Base-by-base conservation (phyloP, 129 eudicot genomes). In the Heracleum sosnowskyi region DNA sequence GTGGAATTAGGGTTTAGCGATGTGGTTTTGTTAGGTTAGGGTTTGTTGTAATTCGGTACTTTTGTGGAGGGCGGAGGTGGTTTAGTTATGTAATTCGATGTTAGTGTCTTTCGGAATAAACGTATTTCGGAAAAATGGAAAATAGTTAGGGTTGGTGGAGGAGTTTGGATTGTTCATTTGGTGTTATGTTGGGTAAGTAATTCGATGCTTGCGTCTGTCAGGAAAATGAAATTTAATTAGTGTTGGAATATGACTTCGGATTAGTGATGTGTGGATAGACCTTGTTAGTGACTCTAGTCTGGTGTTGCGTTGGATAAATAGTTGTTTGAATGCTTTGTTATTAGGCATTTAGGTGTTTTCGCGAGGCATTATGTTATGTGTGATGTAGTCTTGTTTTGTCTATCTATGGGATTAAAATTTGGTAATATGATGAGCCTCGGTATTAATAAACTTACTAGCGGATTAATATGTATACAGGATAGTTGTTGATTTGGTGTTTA, bases 21-120 rank as follows among this genome's bases (percentile, higher is more conserved):
- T 86, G 79, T 73, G 31, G 31, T 22, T 26, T n/a, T 3, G 49
- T 76, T 81, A 45, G 74, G 22, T 78, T 73, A 74, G 77, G 81
- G 75, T 11, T 81, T 63, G 55, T 60, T n/a, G 15, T 11, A 34
- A 26, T 60, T 26, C 26, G 33, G 29, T 57, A 9, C 13, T 24
- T 24, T 24, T 55, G 64, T 7, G 2, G 13, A 8, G 24, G 0
- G 29, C 7, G 4, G 13, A 24, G 64, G 64, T 24, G 24, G 64
- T 55, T 49, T 55, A 1, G 64, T 24, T 57, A 8, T 9, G 64
- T 53, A 8, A 20, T 53, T 53, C 3, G 31, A 8, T 22, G 62
- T 57, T 57, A 24, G 5, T 15, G 15, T 9, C 1, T 60, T 60
- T 26, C 6, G 68, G 5, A 60, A 2, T n/a, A n/a, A n/a, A n/a